Percentiles rank a stretch among this genome's conserved stretches.
Conservation (phyloP, 805 yeast genomes). For the Cyberlindnera bimundalis region DNA sequence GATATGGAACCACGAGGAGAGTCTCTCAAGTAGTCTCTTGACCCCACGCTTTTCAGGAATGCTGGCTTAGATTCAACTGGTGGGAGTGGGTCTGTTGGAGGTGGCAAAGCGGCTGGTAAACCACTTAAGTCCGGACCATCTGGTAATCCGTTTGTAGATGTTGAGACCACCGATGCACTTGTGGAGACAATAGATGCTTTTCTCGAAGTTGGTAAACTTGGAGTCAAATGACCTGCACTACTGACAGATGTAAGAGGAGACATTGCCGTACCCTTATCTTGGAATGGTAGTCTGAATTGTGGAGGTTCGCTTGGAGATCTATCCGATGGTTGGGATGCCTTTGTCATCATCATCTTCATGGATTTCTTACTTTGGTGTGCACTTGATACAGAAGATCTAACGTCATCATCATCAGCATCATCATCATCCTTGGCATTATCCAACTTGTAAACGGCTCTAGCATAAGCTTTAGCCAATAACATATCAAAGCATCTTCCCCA, state of each 20-base stretch:
- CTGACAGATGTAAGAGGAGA: slow-evolving; percentile 16
- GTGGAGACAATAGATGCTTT: slow-evolving; percentile 37
- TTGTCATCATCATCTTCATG: slow-evolving; percentile 22
- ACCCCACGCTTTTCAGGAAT: slow-evolving; percentile 9
- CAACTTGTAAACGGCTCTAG: slow-evolving; percentile 42
- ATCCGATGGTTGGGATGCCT: slow-evolving; percentile 13
- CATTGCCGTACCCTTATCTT: slow-evolving; percentile 35
- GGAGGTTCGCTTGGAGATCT: slow-evolving; percentile 37
- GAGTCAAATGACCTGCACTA: slow-evolving; percentile 9
- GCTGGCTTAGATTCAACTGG: slow-evolving; percentile 17
- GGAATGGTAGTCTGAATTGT: slow-evolving; percentile 67
- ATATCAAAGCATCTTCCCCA: slow-evolving; percentile 75
- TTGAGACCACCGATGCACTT: slow-evolving; percentile 29
- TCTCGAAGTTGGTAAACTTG: slow-evolving; percentile 30
- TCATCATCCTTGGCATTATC: slow-evolving; percentile 23
- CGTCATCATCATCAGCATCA: slow-evolving; percentile 6
- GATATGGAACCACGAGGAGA: slow-evolving; percentile 51
- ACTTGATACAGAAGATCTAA: slow-evolving; percentile 17
- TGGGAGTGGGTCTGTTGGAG: slow-evolving; percentile 53
- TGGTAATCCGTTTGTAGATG: slow-evolving; percentile 25
- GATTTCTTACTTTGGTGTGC: slow-evolving; percentile 25
- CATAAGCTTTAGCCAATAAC: slow-evolving; percentile 60
- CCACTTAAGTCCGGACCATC: slow-evolving; percentile 28
- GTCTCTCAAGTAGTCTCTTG: slow-evolving; percentile 23
- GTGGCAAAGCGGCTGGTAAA: slow-evolving; percentile 54